Evolutionary conservation across 2,329 filamentous ascomycete species (phyloP).

Genomic region (Colletotrichum tamarilloi): DNA sequence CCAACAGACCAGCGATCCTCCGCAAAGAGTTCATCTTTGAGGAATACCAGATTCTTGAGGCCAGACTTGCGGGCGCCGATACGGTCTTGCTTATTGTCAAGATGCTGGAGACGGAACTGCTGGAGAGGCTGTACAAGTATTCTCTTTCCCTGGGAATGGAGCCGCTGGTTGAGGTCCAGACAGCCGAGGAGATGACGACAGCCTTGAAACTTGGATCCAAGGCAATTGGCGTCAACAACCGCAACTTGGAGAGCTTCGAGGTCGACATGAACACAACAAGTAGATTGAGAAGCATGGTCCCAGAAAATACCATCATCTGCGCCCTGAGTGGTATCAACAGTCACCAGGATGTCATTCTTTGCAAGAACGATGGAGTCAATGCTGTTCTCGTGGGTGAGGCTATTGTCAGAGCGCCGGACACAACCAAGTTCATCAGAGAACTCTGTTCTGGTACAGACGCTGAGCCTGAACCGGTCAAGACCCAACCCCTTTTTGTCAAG

Average conservation of each 20-base stretch:
- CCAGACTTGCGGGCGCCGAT: conserved; percentile 90
- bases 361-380: conserved; percentile 89
- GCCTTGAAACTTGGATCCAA: conserved; percentile 88
- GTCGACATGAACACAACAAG: conserved; percentile 95
- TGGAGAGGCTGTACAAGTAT: conserved; percentile 87
- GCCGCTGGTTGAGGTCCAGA: conserved; percentile 96
- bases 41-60: conserved; percentile 97
- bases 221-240: conserved; percentile 97
- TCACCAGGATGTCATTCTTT: conserved; percentile 87
- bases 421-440: conserved; percentile 83
- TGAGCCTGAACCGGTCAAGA: conserved; percentile 45
- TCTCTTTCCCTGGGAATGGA: conserved; percentile 95
- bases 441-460: conserved; percentile 73
- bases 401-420: conserved; percentile 90
- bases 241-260: conserved; percentile 95
- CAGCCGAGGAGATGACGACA: conserved; percentile 88
- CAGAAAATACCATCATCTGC: conserved; percentile 87
- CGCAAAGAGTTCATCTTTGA: conserved; percentile 99
- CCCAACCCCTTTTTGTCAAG: conserved; percentile 78
- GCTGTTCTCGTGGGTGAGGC: conserved; percentile 96
- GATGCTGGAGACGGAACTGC: conserved; percentile 84
- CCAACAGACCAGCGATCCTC: conserved; percentile 89
- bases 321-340: conserved; percentile 94
- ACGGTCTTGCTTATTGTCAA: conserved; percentile 97
- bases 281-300: conserved; percentile 87